Evolutionary conservation across 257 asterid genomes (phyloP).

Genomic region (Phtheirospermum japonicum): DNA sequence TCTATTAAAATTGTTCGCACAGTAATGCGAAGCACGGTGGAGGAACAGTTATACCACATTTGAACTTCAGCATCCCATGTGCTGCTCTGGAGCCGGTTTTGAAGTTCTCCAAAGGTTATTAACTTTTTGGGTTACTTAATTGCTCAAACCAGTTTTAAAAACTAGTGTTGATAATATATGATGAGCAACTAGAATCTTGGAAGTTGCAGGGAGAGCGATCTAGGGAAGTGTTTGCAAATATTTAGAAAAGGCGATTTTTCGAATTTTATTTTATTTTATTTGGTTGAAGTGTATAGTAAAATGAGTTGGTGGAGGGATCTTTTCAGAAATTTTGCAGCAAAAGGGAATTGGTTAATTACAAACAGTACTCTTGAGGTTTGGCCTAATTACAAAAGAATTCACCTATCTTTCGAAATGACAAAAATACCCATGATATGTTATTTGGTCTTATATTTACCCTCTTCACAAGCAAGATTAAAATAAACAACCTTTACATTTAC

Average conservation of each 20-base stretch:
- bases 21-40: conserved; percentile 99
- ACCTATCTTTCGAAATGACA: background rate
- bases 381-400: background rate
- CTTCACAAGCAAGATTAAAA: background rate
- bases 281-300: background rate
- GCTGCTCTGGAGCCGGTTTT: conserved; percentile 84
- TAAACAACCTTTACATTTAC: no score
- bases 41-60: conserved; percentile 87
- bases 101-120: conserved; percentile 69
- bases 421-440: background rate
- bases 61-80: conserved; percentile 97
- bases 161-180: conserved; percentile 5
- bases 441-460: background rate
- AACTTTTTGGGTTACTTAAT: conserved; percentile 10
- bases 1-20: conserved; percentile 25
- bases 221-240: background rate
- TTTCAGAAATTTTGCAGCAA: background rate
- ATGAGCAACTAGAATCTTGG: conserved; percentile 1
- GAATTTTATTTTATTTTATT: no score
- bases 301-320: background rate
- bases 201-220: conserved; percentile 19
- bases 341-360: background rate
- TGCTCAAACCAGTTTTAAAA: conserved; percentile 8
- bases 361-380: background rate
- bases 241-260: no score